These are phyloP conservation scores for Raddia guianensis DNA, from an alignment of 176 grass and related monocot genomes.

Conservation along the genomic window DNA sequence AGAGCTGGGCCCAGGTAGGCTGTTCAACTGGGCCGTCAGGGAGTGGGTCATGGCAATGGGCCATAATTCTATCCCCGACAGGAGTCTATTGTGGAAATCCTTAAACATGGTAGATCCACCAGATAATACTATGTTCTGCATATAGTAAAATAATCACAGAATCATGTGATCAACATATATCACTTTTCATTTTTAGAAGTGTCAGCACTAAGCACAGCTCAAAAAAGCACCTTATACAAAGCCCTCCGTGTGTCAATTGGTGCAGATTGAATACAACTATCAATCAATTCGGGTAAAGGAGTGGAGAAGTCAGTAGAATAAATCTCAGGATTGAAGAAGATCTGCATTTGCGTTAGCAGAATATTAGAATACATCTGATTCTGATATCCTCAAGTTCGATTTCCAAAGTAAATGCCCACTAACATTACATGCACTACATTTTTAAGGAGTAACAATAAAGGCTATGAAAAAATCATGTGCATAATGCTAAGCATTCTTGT, in stretches of 20 bases:
- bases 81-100: slow-evolving; percentile 93
- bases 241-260: slow-evolving; percentile 98
- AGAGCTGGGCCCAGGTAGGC: too few species aligned
- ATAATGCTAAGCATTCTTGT: neutral
- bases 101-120: slow-evolving; percentile 96
- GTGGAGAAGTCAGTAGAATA: slow-evolving; percentile 64
- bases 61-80: too few species aligned
- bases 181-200: slow-evolving; percentile 37
- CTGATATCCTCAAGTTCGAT: neutral
- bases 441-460: slow-evolving; percentile 10
- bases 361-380: slow-evolving; percentile 31
- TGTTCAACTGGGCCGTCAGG: too few species aligned
- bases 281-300: slow-evolving; percentile 86
- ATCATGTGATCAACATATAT: slow-evolving; percentile 23
- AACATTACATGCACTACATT: neutral
- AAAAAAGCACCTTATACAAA: slow-evolving; percentile 84
- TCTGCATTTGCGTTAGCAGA: slow-evolving; percentile 52
- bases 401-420: slow-evolving; percentile 2
- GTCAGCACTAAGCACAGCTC: slow-evolving; percentile 18
- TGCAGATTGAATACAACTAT: slow-evolving; percentile 87
- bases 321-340: slow-evolving; percentile 96
- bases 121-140: slow-evolving; percentile 95
- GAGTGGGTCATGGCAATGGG: too few species aligned
- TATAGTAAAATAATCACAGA: neutral
- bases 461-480: slow-evolving; percentile 11